Base-by-base conservation (phyloP, 2,329 filamentous ascomycete species). In the Ophiostoma fasciatum region DNA sequence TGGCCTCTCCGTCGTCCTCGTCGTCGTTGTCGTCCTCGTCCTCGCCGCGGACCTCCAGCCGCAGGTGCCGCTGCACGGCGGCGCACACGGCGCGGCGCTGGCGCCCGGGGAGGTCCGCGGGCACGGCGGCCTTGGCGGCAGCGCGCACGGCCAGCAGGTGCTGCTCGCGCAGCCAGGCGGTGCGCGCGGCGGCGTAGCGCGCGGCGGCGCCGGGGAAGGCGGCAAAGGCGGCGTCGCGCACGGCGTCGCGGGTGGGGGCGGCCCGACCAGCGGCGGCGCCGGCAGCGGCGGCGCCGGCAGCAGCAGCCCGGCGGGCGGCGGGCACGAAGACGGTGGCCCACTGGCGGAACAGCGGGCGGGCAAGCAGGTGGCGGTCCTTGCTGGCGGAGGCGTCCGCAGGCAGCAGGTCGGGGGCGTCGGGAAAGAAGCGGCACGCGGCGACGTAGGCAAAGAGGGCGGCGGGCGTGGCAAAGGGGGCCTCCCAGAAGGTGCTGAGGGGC, bases 311-410 rank as follows among this genome's bases (percentile, higher is more conserved):
- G n/a, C n/a, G n/a, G n/a, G n/a, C n/a, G n/a, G 3, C 47, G 48
- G 74, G 72, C n/a, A 79, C 53, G 42, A 71, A 84, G 5, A 75
- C 68, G 1, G 76, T 61, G 5, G 77, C 51, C 66, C 78, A 87
- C 6, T 52, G 50, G 2, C 59, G 57, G 49, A 74, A 84, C 20
- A 74, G 61, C 0, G 65, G 63, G 0, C 80, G 65, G 28, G 62
- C 59, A 0, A 45, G 51, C 55, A 74, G 61, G 3, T 74, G 65
- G 17, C 63, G 61, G 44, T 82, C 75, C 37, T 71, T 72, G 17
- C 61, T 45, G 25, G 63, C 70, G 39, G 27, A 12, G 3, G 20
- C 9, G 5, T 42, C 39, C 51, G 52, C 35, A n/a, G n/a, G n/a
- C n/a, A n/a, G n/a, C n/a, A n/a, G n/a, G 54, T 32, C 28, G 51